Evolutionary conservation across 768 basidiomycete genomes (phyloP).

Genomic region (Panaeolus cyanescens): DNA sequence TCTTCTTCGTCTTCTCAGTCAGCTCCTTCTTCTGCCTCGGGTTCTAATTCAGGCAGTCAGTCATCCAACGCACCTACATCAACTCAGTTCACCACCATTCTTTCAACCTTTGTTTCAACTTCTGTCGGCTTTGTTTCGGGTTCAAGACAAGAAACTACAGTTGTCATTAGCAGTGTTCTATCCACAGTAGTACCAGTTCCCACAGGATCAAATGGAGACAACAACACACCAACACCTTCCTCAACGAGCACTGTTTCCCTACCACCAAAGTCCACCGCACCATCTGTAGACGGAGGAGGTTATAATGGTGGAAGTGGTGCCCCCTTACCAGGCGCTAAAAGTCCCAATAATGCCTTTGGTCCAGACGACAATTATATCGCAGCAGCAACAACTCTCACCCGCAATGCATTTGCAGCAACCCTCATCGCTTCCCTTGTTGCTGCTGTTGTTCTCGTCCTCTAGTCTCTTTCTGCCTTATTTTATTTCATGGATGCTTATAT

Average conservation of each 20-base stretch:
- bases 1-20: conserved; percentile 4
- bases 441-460: conserved; percentile 48
- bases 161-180: conserved; percentile 41
- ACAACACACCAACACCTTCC: conserved; percentile 28
- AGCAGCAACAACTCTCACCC: conserved; percentile 47
- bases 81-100: conserved; percentile 14
- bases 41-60: neutral
- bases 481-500: neutral
- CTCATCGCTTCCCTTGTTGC: conserved; percentile 50
- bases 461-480: conserved; percentile 15
- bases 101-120: conserved; percentile 42
- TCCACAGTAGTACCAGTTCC: conserved; percentile 41
- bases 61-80: neutral
- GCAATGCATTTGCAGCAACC: conserved; percentile 45
- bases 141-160: conserved; percentile 38
- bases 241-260: conserved; percentile 39
- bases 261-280: conserved; percentile 50
- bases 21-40: neutral
- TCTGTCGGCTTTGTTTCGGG: conserved; percentile 34
- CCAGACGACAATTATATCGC: conserved; percentile 70
- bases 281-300: conserved; percentile 59
- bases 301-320: conserved; percentile 40
- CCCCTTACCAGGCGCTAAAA: conserved; percentile 58
- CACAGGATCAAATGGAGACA: neutral
- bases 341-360: conserved; percentile 56